Percentiles rank a stretch among this genome's conserved stretches.
phyloP scores from a whole-genome alignment of 2,329 filamentous ascomycete genomes.

The Sporothrix brunneoviolacea region DNA sequence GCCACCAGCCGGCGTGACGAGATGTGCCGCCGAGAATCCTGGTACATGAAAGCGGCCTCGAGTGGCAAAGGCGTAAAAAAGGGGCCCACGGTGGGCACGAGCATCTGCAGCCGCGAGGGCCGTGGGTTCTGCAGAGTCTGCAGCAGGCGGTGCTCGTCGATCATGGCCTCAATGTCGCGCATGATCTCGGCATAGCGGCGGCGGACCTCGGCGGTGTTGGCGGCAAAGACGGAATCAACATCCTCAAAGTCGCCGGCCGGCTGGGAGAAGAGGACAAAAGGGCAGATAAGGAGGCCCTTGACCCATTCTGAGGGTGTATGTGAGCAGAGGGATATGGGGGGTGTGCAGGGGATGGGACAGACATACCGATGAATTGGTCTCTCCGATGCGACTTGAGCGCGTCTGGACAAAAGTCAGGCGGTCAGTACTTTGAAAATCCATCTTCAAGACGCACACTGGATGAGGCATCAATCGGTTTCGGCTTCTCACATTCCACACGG shows the following conservation, averaged over 20 bases:
- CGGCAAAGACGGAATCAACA: conserved; percentile 55
- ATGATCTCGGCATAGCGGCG: conserved; percentile 92
- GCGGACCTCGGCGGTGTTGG: conserved; percentile 75
- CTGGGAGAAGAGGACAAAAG: conserved; percentile 93
- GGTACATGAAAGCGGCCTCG: conserved; percentile 84
- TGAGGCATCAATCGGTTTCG: background rate
- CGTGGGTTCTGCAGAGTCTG: conserved; percentile 50
- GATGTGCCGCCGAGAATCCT: conserved; percentile 80
- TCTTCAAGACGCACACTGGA: background rate
- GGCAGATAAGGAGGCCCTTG: conserved; percentile 87
- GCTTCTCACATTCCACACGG: conserved; percentile 63
- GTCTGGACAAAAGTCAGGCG: conserved; percentile 36
- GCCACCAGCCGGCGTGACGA: conserved; percentile 88
- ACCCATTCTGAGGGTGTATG: conserved; percentile 69
- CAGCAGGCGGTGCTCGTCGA: conserved; percentile 85
- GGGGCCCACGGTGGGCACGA: conserved; percentile 84
- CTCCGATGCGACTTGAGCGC: conserved; percentile 75
- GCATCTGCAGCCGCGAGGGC: conserved; percentile 83
- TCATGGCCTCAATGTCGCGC: conserved; percentile 83
- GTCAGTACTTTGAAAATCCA: too few species aligned
- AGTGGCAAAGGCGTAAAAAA: conserved; percentile 88
- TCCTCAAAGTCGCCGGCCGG: conserved; percentile 79
- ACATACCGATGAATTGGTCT: conserved; percentile 66
- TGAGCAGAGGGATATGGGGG: background rate
- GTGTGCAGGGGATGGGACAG: background rate